phyloP scores from a whole-genome alignment of 768 basidiomycete genomes.

The Leccinellum luteum region DNA sequence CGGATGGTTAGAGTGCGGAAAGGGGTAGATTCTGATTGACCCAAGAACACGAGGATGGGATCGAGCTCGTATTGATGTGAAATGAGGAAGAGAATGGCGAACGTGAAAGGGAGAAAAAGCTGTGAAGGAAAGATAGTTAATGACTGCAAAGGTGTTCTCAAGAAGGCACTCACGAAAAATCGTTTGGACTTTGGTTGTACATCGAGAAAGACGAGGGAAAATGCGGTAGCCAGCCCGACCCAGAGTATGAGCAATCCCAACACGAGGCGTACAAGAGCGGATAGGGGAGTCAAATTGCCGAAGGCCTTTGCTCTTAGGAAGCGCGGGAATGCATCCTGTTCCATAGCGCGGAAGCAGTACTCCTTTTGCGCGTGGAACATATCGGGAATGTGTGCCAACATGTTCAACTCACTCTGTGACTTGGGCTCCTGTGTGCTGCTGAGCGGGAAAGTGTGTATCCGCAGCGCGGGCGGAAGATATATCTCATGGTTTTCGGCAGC shows the following conservation, averaged over 20 bases:
- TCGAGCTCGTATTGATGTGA: conserved; percentile 98
- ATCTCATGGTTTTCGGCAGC: conserved; percentile 94
- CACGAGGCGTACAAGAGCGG: conserved; percentile 82
- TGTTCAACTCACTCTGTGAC: conserved; percentile 58
- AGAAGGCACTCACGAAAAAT: conserved; percentile 77
- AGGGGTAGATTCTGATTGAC: conserved; percentile 94
- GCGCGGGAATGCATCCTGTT: conserved; percentile 90
- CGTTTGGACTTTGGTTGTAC: conserved; percentile 88
- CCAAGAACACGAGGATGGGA: conserved; percentile 90
- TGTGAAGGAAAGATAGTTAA: conserved; percentile 31
- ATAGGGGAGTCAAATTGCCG: conserved; percentile 92
- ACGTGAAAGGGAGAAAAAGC: conserved; percentile 92
- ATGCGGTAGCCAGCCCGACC: conserved; percentile 90
- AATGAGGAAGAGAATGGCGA: conserved; percentile 88
- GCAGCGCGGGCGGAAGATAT: conserved; percentile 90
- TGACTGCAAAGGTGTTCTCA: not conserved
- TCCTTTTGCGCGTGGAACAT: conserved; percentile 98
- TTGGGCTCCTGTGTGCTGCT: conserved; percentile 71
- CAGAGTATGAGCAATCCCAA: conserved; percentile 84
- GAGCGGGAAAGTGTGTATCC: conserved; percentile 88
- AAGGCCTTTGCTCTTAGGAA: conserved; percentile 98
- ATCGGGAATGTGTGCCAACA: conserved; percentile 91
- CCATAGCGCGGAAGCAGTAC: conserved; percentile 94
- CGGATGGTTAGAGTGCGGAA: conserved; percentile 91
- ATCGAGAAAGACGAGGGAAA: conserved; percentile 92